Conservation (phyloP, 805 yeast species). For the Metahyphopichia silvanorum region DNA sequence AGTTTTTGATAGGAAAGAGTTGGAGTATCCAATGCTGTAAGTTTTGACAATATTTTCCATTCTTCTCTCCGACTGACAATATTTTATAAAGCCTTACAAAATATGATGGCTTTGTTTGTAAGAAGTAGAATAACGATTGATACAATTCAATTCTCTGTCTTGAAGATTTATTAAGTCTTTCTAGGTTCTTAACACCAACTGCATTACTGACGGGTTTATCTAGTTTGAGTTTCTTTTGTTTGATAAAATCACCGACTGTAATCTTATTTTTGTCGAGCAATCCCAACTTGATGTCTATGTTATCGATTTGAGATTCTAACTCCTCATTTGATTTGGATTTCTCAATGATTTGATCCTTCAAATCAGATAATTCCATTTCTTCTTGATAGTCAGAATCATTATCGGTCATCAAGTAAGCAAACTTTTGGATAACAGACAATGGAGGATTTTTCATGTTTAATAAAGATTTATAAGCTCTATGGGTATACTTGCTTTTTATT, state of each 20-base stretch:
- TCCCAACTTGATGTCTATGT: slow-evolving; percentile 74
- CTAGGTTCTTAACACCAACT: slow-evolving; percentile 18
- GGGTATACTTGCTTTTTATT: slow-evolving; percentile 64
- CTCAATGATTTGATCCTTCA: slow-evolving; percentile 66
- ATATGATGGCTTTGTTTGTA: slow-evolving; percentile 82
- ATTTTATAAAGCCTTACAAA: slow-evolving; percentile 52
- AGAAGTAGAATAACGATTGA: slow-evolving; percentile 73
- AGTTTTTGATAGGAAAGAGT: slow-evolving; percentile 30
- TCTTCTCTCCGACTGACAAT: slow-evolving; percentile 22
- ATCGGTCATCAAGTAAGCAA: slow-evolving; percentile 71
- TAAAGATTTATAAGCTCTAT: slow-evolving; percentile 69
- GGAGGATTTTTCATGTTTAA: slow-evolving; percentile 75
- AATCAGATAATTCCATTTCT: slow-evolving; percentile 64
- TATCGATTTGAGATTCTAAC: slow-evolving; percentile 70
- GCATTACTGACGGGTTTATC: slow-evolving; percentile 13
- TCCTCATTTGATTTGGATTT: slow-evolving; percentile 68
- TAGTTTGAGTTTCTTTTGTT: slow-evolving; percentile 31
- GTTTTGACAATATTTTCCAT: slow-evolving; percentile 15
- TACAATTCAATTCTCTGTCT: slow-evolving; percentile 59
- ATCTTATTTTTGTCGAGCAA: slow-evolving; percentile 76
- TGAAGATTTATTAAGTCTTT: slow-evolving; percentile 36
- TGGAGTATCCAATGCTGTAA: slow-evolving; percentile 19
- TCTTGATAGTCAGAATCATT: slow-evolving; percentile 71
- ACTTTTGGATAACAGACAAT: slow-evolving; percentile 67
- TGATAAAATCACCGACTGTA: slow-evolving; percentile 67